Percentiles rank a stretch among this genome's conserved stretches.
phyloP scores from a whole-genome alignment of 2,329 filamentous ascomycete species.

The Ascocoryne sarcoides region DNA sequence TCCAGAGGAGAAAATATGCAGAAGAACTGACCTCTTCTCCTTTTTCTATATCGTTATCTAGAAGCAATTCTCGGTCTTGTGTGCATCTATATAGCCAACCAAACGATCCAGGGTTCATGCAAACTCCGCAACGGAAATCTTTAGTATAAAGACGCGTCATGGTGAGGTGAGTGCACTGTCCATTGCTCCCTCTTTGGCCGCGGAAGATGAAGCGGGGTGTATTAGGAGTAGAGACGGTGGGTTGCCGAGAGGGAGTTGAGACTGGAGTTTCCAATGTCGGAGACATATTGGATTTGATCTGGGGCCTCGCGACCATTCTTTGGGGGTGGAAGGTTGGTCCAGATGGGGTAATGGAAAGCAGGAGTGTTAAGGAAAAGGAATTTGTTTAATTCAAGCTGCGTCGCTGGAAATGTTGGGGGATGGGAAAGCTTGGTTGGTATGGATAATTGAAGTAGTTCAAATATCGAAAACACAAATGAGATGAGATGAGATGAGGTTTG shows the following conservation, averaged over 20 bases:
- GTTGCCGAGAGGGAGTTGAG: neutral
- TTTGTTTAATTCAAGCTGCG: no score
- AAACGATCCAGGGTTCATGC: slow-evolving; percentile 44
- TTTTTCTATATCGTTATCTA: slow-evolving; percentile 31
- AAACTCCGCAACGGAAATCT: slow-evolving; percentile 47
- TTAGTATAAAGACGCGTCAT: slow-evolving; percentile 57
- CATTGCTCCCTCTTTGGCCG: slow-evolving; percentile 8
- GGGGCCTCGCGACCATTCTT: no score
- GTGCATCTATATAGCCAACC: slow-evolving; percentile 70
- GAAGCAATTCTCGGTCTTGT: slow-evolving; percentile 46
- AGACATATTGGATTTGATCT: no score
- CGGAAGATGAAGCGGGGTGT: neutral
- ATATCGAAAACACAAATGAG: no score
- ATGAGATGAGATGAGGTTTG: no score
- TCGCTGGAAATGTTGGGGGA: no score
- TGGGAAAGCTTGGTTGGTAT: no score
- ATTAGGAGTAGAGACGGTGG: neutral
- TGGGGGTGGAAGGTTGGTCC: no score
- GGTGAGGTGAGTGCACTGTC: slow-evolving; percentile 55
- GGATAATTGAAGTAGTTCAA: no score
- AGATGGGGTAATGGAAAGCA: no score
- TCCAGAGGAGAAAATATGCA: slow-evolving; percentile 6
- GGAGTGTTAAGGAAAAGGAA: no score
- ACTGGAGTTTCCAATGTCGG: neutral
- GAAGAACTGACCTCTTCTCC: slow-evolving; percentile 24